Base-by-base conservation (phyloP, 257 asterid species). In the Ligustrum vulgare region DNA sequence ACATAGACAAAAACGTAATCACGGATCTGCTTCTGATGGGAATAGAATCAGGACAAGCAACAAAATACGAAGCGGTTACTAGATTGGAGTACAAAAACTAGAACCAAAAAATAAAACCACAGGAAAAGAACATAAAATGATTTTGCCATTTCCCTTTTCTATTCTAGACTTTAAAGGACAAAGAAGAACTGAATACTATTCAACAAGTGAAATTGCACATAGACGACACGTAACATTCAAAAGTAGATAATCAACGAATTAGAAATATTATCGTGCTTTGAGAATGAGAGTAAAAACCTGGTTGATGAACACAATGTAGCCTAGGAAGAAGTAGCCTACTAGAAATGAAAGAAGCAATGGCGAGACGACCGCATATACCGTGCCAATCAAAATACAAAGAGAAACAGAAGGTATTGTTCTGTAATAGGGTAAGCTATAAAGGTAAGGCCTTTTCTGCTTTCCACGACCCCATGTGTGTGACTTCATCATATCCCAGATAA, bases 321-420 rank as follows among this genome's bases (percentile, higher is more conserved):
- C 99, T 37, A 94, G 87, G 32, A 89, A 86, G 83, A 92, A 92
- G 77, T 94, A 94, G 83, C 91, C 91, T 8, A 86, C 91, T 60
- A 94, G 89, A 80, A 94, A 91, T 0, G 97, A 98, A 31, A 91
- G 96, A 70, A 94, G 92, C 87, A 91, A 81, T 10, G 99, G 99
- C n/a, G 99, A 87, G 60, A 94, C 96, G 69, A 94, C 96, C 2
- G 99, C 95, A 78, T 94, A 94, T 15, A 94, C 97, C 96, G 86
- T 91, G 81, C 99, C 99, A 20, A 94, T 92, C 84, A 94, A 79
- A 62, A 88, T 82, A 77, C 86, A 79, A 37, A 94, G 94, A 35
- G 92, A 78, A 68, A 94, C 88, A 71, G 77, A 92, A 41, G 99
- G 99, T 65, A 94, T 83, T 49, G 80, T 80, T 74, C 96, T 87